A percentile compares a stretch with the other conserved stretches of the same genome.
phyloP scores from a whole-genome alignment of 768 basidiomycete species.

The Suillus luteus region DNA sequence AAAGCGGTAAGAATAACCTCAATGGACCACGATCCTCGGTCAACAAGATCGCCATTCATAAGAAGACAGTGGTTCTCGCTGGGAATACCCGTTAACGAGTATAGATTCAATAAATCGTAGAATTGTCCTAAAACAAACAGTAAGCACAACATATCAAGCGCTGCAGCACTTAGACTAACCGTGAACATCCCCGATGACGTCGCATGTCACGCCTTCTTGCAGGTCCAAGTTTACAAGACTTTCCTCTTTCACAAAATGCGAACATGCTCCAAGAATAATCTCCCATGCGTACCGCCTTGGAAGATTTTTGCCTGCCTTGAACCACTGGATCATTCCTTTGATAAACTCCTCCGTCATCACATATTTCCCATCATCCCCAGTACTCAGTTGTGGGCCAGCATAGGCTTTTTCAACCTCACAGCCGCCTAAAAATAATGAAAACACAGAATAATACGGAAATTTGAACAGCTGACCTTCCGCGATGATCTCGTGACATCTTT shows the following conservation, averaged over 20 bases:
- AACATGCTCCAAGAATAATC: slow-evolving; percentile 86
- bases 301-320: slow-evolving; percentile 92
- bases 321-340: slow-evolving; percentile 84
- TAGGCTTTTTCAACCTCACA: slow-evolving; percentile 79
- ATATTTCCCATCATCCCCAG: slow-evolving; percentile 64
- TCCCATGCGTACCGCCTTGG: slow-evolving; percentile 93
- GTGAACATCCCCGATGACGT: slow-evolving; percentile 96
- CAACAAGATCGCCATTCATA: slow-evolving; percentile 96
- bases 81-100: slow-evolving; percentile 84
- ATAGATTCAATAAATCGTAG: slow-evolving; percentile 89
- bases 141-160: slow-evolving; percentile 4
- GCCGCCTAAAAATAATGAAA: slow-evolving; percentile 50
- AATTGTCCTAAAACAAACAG: slow-evolving; percentile 69
- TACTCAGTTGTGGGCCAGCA: slow-evolving; percentile 70
- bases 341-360: slow-evolving; percentile 79
- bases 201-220: slow-evolving; percentile 76
- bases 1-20: slow-evolving; percentile 93
- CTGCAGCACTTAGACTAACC: slow-evolving; percentile 46
- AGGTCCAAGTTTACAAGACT: slow-evolving; percentile 79
- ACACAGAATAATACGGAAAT: background rate
- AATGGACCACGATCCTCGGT: slow-evolving; percentile 94
- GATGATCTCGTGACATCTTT: slow-evolving; percentile 78
- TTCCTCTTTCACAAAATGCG: slow-evolving; percentile 72
- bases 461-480: slow-evolving; percentile 55
- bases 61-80: slow-evolving; percentile 81